These are phyloP conservation scores for Dothideomycetes sp. DNA, from an alignment of 2,329 filamentous ascomycete species.

Conservation along the genomic window DNA sequence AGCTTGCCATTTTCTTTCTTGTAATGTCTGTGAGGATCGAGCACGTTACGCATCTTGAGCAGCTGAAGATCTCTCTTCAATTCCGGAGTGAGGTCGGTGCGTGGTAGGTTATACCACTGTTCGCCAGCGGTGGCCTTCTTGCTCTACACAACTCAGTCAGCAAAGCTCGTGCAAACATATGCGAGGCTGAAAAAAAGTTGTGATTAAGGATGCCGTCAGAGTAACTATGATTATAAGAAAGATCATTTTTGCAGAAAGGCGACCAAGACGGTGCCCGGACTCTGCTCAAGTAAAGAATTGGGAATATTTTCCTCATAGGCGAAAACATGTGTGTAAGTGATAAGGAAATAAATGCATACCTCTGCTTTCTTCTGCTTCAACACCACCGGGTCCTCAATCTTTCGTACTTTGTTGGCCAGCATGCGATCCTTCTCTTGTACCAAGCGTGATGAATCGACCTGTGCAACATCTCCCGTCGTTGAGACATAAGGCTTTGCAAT, in stretches of 20 bases:
- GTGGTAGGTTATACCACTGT: conserved; percentile 80
- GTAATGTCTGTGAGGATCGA: conserved; percentile 84
- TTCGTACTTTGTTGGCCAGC: conserved; percentile 37
- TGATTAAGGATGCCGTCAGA: conserved; percentile 42
- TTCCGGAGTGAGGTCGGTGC: conserved; percentile 71
- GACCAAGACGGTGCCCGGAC: conserved; percentile 68
- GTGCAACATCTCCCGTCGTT: conserved; percentile 40
- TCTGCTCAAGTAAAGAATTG: conserved; percentile 62
- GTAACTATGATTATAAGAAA: conserved; percentile 64
- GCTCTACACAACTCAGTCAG: conserved; percentile 29
- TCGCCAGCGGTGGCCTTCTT: conserved; percentile 61
- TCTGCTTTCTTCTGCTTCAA: conserved; percentile 36
- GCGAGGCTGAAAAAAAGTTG: conserved; percentile 8
- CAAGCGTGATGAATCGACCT: conserved; percentile 41
- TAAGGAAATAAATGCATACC: conserved; percentile 34
- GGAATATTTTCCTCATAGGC: conserved; percentile 68
- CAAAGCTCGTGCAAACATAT: conserved; percentile 7
- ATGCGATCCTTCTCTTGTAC: conserved; percentile 36
- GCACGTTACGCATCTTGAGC: conserved; percentile 74
- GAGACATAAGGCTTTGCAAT: conserved; percentile 44
- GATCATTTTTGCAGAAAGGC: conserved; percentile 61
- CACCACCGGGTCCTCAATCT: conserved; percentile 42
- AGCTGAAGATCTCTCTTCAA: conserved; percentile 84
- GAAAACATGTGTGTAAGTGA: conserved; percentile 15
- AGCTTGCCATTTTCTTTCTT: conserved; percentile 71